Conservation (phyloP, 2,329 filamentous ascomycete genomes). For the Cryphonectria parasitica region DNA sequence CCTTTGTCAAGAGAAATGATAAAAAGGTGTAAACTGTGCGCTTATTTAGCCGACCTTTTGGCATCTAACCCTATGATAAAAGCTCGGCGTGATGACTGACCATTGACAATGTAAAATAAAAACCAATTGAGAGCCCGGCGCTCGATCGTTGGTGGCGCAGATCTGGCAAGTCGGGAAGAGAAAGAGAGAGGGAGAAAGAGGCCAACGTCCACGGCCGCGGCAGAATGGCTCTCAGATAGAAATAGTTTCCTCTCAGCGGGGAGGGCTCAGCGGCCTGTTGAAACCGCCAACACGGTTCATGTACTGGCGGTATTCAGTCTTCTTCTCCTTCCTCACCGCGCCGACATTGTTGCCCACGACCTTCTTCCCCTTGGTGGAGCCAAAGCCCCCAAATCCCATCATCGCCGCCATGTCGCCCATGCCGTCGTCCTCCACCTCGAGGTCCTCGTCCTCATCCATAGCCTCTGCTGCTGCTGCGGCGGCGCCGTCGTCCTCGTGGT, state of each 20-base stretch:
- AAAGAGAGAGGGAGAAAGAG: not conserved
- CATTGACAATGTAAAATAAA: not conserved
- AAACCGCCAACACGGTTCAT: conserved; percentile 88
- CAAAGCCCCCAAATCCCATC: conserved; percentile 90
- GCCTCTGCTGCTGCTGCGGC: conserved; percentile 31
- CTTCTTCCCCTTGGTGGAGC: conserved; percentile 85
- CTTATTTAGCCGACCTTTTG: conserved; percentile 4
- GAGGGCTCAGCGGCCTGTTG: conserved; percentile 73
- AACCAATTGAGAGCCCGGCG: too few species aligned
- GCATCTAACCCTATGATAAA: not conserved
- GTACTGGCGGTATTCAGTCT: conserved; percentile 93
- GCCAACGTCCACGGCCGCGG: not conserved
- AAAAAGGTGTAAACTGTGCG: not conserved
- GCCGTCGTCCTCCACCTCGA: conserved; percentile 66
- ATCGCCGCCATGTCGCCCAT: conserved; percentile 73
- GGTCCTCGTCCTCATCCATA: conserved; percentile 48
- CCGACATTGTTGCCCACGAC: conserved; percentile 85
- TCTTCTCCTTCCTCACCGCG: conserved; percentile 87
- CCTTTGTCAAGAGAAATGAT: not conserved
- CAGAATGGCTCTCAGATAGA: not conserved
- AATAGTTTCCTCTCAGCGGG: conserved; percentile 19
- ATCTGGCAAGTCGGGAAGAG: not conserved
- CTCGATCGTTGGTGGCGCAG: not conserved
- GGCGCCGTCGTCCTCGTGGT: conserved; percentile 23
- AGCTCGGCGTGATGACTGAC: conserved; percentile 5